phyloP scores from a whole-genome alignment of 495 filamentous ascomycete species.

The Podospora pseudopauciseta region DNA sequence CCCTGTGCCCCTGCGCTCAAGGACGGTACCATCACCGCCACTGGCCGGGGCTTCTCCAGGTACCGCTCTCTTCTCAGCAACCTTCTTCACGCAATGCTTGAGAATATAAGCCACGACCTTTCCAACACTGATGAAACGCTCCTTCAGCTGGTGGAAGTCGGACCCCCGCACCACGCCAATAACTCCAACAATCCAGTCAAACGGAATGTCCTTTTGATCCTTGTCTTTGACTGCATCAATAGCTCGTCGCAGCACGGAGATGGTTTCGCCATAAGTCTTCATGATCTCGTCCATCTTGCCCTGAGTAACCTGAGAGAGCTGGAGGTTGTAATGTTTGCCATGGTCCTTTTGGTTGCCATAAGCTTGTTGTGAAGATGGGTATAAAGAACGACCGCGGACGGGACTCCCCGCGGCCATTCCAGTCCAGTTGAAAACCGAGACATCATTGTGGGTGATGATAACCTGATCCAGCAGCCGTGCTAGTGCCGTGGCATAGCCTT shows the following conservation, averaged over 20 bases:
- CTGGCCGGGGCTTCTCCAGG: constrained; percentile 1
- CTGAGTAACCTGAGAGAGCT: constrained; percentile 25
- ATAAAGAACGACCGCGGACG: constrained; percentile 36
- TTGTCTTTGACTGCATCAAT: constrained; percentile 33
- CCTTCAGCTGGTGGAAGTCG: constrained; percentile 26
- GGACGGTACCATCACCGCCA: not conserved
- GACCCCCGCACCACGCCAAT: constrained; percentile 26
- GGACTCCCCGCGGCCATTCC: constrained; percentile 37
- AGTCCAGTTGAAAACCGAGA: constrained; percentile 43
- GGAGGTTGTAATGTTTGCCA: constrained; percentile 28
- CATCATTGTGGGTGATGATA: constrained; percentile 37
- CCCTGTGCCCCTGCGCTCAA: no score
- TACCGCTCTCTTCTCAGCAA: not conserved
- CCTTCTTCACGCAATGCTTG: constrained; percentile 19
- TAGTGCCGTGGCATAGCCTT: constrained; percentile 37
- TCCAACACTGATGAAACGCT: constrained; percentile 28
- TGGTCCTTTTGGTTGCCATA: constrained; percentile 25
- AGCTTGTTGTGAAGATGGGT: constrained; percentile 34
- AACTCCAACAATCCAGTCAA: constrained; percentile 31
- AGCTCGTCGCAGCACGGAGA: constrained; percentile 27
- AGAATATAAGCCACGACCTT: constrained; percentile 35
- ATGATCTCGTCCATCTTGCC: constrained; percentile 28
- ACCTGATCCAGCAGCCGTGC: constrained; percentile 39
- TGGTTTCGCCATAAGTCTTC: constrained; percentile 26
- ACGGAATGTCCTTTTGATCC: constrained; percentile 29